Base-by-base conservation (phyloP, 768 basidiomycete genomes). In the Lactarius hengduanensis region DNA sequence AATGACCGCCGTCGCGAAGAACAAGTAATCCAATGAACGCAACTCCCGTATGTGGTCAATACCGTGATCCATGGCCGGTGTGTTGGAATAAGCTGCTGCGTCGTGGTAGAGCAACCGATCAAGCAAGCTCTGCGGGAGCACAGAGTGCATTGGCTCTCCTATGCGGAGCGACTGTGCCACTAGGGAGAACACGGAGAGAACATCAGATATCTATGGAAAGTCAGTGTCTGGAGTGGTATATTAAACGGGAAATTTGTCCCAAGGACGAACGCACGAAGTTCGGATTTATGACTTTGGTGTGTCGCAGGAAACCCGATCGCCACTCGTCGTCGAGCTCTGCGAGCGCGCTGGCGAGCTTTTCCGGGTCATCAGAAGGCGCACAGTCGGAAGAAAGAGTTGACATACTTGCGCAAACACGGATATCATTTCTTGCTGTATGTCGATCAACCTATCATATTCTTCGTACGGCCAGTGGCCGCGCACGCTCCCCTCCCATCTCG, bases 391-490 rank as follows among this genome's bases (percentile, higher is more conserved):
- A 54, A 55, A 38, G 67, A 15, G 20, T 16, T 1, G 11, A 71
- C 71, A 15, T 41, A 80, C 80, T 74, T 79, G 77, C 0, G 76
- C 73, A n/a, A 82, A 71, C 55, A 73, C 73, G 1, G 71, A 64
- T 18, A 83, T 66, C 73, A 86, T 78, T 36, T 82, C 79, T 9
- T 71, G 65, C 72, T 85, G 77, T 1, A 79, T 68, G 28, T 76
- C 74, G 20, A 80, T 67, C 5, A 87, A 69, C 22, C 74, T 73
- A 38, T 72, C 72, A 66, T 86, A 87, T 63, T 83, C 78, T 28
- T 79, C 75, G 38, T 74, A 71, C 2, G 84, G 82, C 84, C 84
- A 88, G 22, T 77, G 78, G 9, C 86, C 86, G 6, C 83, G 74
- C 13, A 82, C 72, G 64, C 72, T 80, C n/a, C 81, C 82, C 66